These are phyloP conservation scores for Immersiporthe knoxdaviesiana DNA, from an alignment of 2,329 filamentous ascomycete genomes.

Conservation along the genomic window DNA sequence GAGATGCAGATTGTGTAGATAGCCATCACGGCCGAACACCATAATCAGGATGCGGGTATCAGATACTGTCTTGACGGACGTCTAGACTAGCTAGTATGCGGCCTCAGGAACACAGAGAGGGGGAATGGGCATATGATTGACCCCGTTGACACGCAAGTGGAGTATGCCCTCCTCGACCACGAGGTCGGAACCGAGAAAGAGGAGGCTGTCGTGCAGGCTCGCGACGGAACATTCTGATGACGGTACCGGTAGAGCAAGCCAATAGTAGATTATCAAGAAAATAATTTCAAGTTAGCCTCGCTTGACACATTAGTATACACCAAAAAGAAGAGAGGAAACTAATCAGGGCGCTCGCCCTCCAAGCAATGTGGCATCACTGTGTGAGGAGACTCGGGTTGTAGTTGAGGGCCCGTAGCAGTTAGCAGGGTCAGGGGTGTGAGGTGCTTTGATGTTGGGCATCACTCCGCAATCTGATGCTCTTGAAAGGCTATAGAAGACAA, in stretches of 20 bases:
- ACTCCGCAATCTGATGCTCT: neutral
- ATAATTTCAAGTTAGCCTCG: neutral
- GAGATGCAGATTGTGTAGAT: no score
- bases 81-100: neutral
- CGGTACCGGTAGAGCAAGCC: neutral
- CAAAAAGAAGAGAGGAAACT: no score
- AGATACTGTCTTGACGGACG: no score
- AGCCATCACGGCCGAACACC: no score
- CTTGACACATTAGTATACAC: neutral
- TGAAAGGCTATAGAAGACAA: neutral
- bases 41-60: no score
- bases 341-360: neutral
- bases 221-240: neutral
- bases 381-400: no score
- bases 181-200: neutral
- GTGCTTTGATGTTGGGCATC: neutral
- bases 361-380: neutral
- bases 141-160: neutral
- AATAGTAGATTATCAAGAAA: neutral
- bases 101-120: neutral
- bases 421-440: neutral
- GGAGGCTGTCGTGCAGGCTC: neutral
- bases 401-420: neutral
- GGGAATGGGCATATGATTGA: neutral
- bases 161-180: neutral